Evolutionary conservation across 768 basidiomycete genomes (phyloP), one percentile per base, ranked within the genome.

Genomic region (Xanthoconium stramineum): DNA sequence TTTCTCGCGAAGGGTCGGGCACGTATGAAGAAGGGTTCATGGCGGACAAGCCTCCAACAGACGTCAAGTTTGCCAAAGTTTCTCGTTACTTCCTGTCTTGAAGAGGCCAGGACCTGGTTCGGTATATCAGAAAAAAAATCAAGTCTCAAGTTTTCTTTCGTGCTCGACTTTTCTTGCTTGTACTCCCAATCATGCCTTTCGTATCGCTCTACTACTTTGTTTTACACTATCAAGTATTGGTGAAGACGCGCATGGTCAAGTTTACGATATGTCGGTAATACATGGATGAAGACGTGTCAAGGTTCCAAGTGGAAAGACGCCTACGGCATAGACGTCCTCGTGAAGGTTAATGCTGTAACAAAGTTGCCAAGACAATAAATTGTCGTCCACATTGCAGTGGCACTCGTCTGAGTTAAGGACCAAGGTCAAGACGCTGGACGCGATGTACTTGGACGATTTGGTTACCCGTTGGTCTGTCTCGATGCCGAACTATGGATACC

Each of bases 111-210:
- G 61, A 71, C 76, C 62, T 70, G 76, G 79, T 80, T 80, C 79
- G 76, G 77, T 84, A 81, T 71, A 69, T 75, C 49, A 51, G 37
- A 80, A 74, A 80, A 73, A 75, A 75, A 75, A 69, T 75, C 82
- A 84, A 85, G 81, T 82, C 83, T 79, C 83, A 85, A 84, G 83
- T 85, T 74, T 79, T 74, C 72, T 77, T 68, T 77, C 76, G 75
- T 78, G 77, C 70, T 74, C 80, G 69, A 74, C 75, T 72, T 80
- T 78, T 81, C 77, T 77, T 77, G 71, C 73, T 78, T 69, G 73
- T 75, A 72, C 64, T 69, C 61, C 60, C 39, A 47, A 65, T 67
- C 66, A 61, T 67, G 67, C 65, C 63, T 74, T 72, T 75, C 73
- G 67, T 75, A 75, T 71, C 73, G 74, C 73, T 72, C 76, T 79